Conservation (phyloP, 1,139 yeast species). For the Nakaseomyces glabratus region DNA sequence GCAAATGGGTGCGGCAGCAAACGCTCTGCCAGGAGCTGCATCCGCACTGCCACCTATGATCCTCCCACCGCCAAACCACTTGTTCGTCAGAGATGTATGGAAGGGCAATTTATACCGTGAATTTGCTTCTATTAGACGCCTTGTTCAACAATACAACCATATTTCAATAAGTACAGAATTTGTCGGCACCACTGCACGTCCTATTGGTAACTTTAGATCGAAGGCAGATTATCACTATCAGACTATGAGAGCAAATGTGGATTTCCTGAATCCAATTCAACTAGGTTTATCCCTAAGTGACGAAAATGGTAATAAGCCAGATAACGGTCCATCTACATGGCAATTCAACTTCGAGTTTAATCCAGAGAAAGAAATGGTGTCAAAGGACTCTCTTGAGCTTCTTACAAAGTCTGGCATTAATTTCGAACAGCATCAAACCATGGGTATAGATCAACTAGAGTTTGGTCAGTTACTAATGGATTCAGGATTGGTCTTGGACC, state of each 20-base stretch:
- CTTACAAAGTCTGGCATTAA: conserved; percentile 79
- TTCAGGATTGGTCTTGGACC: conserved; percentile 73
- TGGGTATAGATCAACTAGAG: conserved; percentile 70
- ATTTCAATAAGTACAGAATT: conserved; percentile 84
- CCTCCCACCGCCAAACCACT: conserved; percentile 28
- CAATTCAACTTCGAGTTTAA: conserved; percentile 89
- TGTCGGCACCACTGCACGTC: conserved; percentile 94
- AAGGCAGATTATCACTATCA: conserved; percentile 93
- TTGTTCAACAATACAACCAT: conserved; percentile 59
- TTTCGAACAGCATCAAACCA: conserved; percentile 62
- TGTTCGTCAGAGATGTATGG: conserved; percentile 61
- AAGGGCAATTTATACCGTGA: conserved; percentile 73
- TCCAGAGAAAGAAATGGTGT: conserved; percentile 68
- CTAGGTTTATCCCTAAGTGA: conserved; percentile 81
- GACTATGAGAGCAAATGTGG: conserved; percentile 85
- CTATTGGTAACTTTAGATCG: conserved; percentile 89
- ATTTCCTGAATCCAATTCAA: conserved; percentile 76
- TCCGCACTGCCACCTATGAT: conserved; percentile 16
- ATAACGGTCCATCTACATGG: conserved; percentile 73
- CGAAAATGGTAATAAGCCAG: conserved; percentile 66
- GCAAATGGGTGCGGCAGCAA: conserved; percentile 12
- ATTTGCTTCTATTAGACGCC: conserved; percentile 61
- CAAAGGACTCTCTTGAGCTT: conserved; percentile 64
- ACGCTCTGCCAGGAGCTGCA: conserved; percentile 1
- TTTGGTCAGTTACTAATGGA: conserved; percentile 82